Conservation (phyloP, 441 rosid species). For the Capsella rubella region DNA sequence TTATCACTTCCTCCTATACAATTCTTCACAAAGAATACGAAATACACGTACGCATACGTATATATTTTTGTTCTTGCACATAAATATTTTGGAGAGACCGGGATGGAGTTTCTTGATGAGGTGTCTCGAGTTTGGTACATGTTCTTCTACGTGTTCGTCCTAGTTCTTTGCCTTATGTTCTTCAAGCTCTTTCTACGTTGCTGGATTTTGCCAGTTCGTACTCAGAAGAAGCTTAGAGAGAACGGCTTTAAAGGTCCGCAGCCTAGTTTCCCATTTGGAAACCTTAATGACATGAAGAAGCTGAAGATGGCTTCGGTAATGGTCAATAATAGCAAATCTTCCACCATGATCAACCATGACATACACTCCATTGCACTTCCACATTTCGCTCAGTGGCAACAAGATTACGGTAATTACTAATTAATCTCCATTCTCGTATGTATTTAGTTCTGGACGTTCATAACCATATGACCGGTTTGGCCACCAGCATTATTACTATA, state of each 20-base stretch:
- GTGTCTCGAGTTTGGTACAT: conserved; percentile 30
- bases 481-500: neutral
- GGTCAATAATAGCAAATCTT: conserved; percentile 35
- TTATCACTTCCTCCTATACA: conserved; percentile 1
- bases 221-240: conserved; percentile 59
- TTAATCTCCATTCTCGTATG: neutral
- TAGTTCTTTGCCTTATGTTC: conserved; percentile 42
- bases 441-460: conserved; percentile 2
- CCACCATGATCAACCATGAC: conserved; percentile 60
- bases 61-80: neutral
- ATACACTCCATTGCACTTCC: conserved; percentile 85
- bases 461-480: neutral
- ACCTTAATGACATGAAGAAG: conserved; percentile 64
- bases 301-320: conserved; percentile 23
- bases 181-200: conserved; percentile 55
- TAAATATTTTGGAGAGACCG: conserved; percentile 3
- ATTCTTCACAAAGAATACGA: neutral
- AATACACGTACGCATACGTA: neutral
- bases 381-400: conserved; percentile 82
- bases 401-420: conserved; percentile 52
- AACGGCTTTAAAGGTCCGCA: conserved; percentile 81
- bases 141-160: conserved; percentile 31
- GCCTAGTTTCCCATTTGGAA: conserved; percentile 83
- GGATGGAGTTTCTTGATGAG: conserved; percentile 35
- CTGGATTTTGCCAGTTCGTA: conserved; percentile 67